Evolutionary conservation across 2,329 filamentous ascomycete species (phyloP).

Genomic region (Ilyonectria sp.): DNA sequence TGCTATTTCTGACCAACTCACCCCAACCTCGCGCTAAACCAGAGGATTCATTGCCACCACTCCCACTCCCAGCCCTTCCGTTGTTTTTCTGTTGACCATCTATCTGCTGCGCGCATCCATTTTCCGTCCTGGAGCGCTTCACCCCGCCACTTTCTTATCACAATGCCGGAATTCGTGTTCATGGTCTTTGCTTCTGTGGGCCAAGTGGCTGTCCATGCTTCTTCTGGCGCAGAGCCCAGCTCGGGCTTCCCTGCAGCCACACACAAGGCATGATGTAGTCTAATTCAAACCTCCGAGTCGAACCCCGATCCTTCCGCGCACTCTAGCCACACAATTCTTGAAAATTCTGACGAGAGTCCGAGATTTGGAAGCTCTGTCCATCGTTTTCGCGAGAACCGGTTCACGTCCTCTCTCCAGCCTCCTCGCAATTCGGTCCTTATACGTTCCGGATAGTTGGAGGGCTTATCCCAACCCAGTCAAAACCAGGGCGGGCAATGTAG

Average conservation of each 20-base stretch:
- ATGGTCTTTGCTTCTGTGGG: constrained; percentile 9
- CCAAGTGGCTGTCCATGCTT: constrained; percentile 19
- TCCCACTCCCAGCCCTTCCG: constrained; percentile 8
- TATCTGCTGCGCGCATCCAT: background rate
- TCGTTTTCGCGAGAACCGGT: constrained; percentile 9
- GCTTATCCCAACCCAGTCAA: constrained; percentile 15
- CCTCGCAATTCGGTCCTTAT: constrained; percentile 5
- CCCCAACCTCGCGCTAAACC: constrained; percentile 1
- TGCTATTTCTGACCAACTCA: constrained; percentile 1
- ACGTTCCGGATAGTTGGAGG: constrained; percentile 11
- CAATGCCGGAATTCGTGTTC: constrained; percentile 5
- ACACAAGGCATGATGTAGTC: constrained; percentile 11
- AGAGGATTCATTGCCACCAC: constrained; percentile 1
- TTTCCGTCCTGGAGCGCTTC: background rate
- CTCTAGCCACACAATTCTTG: constrained; percentile 9
- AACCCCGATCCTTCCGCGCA: constrained; percentile 5
- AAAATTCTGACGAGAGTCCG: background rate
- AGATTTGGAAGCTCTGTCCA: constrained; percentile 2
- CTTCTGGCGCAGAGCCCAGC: constrained; percentile 18
- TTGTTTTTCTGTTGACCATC: background rate
- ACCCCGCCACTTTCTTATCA: background rate
- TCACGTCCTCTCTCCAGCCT: constrained; percentile 11
- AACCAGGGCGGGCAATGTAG: constrained; percentile 6
- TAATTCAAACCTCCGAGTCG: constrained; percentile 11
- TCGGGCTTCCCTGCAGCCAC: constrained; percentile 9